phyloP scores from a whole-genome alignment of 257 asterid species.

The Eucommia ulmoides region DNA sequence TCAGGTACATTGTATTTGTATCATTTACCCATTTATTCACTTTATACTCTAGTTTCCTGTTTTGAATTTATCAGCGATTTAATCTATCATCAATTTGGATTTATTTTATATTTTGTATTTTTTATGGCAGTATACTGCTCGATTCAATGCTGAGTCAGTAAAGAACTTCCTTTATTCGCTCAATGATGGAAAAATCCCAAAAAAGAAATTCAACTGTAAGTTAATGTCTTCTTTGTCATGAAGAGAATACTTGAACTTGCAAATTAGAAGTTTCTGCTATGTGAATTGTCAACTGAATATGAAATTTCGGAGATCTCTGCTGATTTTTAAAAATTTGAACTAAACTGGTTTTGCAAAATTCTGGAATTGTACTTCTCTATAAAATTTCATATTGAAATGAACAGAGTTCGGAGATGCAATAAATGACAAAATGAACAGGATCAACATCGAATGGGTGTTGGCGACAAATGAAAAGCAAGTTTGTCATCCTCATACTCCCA shows the following conservation, averaged over 20 bases:
- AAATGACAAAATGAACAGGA: too few relatives aligned
- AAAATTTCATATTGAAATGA: too few relatives aligned
- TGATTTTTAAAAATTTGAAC: neutral
- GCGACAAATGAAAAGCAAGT: too few relatives aligned
- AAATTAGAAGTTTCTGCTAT: neutral
- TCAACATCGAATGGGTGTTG: too few relatives aligned
- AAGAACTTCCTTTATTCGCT: conserved; percentile 64
- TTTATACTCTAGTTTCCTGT: neutral
- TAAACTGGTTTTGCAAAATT: too few relatives aligned
- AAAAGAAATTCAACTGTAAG: conserved; percentile 86
- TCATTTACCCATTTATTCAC: too few relatives aligned
- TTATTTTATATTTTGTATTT: neutral
- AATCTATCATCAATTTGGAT: neutral
- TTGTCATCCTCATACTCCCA: too few relatives aligned
- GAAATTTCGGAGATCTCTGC: neutral
- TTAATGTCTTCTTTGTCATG: conserved; percentile 2
- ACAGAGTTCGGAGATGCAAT: too few relatives aligned
- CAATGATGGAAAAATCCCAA: conserved; percentile 69
- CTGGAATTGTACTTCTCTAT: too few relatives aligned
- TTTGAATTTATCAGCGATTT: neutral
- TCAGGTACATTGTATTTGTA: conserved; percentile 38
- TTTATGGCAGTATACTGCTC: conserved; percentile 65
- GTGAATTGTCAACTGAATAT: neutral
- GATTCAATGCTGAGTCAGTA: conserved; percentile 82
- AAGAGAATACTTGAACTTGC: neutral